Evolutionary conservation across 2,329 filamentous ascomycete genomes (phyloP), one percentile per base, ranked within the genome.

Genomic region (Neopestalotiopsis sp.): DNA sequence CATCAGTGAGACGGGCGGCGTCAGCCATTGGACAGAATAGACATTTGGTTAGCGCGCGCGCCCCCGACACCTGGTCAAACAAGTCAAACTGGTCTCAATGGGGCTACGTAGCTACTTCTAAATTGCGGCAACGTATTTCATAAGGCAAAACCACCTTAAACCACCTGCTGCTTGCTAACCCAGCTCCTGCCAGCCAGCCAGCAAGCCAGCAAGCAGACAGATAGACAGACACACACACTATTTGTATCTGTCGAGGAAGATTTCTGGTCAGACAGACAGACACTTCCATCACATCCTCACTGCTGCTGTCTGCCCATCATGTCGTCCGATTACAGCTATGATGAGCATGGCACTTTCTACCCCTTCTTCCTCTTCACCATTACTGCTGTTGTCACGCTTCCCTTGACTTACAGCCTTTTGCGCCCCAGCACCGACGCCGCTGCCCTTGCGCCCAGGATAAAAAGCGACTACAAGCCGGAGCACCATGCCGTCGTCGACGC

Each of bases 331-430:
- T 99, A 99, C 87, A 97, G 93, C 77, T 99, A 99, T 85, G 96
- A 99, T 88, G 93, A 97, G 80, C 90, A 96, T 89, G 95, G 94
- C 76, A 94, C 98, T 89, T 98, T 98, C 86, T 99, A 98, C 87
- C 96, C 97, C 74, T 97, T 97, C 89, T 99, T 99, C 86, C 92
- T 98, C 83, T 91, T 98, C 79, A 98, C 95, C 58, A 88, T 98
- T 77, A 90, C 92, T 71, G 91, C 91, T 77, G 90, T 99, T 74
- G 88, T 98, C 82, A 98, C 96, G 42, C 84, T 97, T 69, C 95
- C 95, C 71, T 88, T 97, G 77, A 97, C 95, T 76, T 97, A 97
- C 83, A 93, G 91, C 73, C 90, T 97, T 75, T 87, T 98, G 77
- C 92, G 91, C 79, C 90, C 94, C 59, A 92, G 89, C 80, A 93